These are phyloP conservation scores for Hypoxylon sp. DNA, from an alignment of 2,329 filamentous ascomycete genomes.

Conservation along the genomic window DNA sequence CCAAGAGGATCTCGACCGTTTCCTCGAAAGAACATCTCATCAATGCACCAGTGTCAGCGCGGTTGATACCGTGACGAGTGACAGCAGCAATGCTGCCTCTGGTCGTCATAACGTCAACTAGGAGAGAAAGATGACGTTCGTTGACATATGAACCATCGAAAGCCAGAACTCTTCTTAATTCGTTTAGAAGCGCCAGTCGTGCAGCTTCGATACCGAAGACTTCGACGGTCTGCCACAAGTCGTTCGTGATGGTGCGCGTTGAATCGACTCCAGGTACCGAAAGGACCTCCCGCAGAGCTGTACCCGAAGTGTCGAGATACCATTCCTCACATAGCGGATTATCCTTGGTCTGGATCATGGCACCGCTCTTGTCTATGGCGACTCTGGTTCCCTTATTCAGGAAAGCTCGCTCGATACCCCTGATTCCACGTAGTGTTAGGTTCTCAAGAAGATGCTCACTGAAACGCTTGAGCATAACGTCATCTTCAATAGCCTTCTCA, in stretches of 20 bases:
- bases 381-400: conserved; percentile 85
- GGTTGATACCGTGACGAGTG: conserved; percentile 98
- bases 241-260: conserved; percentile 90
- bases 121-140: conserved; percentile 93
- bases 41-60: conserved; percentile 95
- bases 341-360: conserved; percentile 80
- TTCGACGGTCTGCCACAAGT: conserved; percentile 93
- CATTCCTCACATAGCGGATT: conserved; percentile 87
- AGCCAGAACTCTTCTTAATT: conserved; percentile 91
- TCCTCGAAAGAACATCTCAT: conserved; percentile 99
- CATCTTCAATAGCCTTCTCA: conserved; percentile 78
- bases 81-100: conserved; percentile 95
- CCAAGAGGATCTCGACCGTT: conserved; percentile 96
- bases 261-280: conserved; percentile 90
- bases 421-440: conserved; percentile 90
- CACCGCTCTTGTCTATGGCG: conserved; percentile 77
- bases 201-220: conserved; percentile 98
- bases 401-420: conserved; percentile 91
- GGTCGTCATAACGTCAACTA: conserved; percentile 98
- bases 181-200: conserved; percentile 86
- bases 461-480: conserved; percentile 92
- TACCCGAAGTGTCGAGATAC: conserved; percentile 96
- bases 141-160: conserved; percentile 99
- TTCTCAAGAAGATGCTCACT: conserved; percentile 93
- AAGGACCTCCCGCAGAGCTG: conserved; percentile 86